phyloP scores from a whole-genome alignment of 768 basidiomycete species.

The Amanita muscaria region DNA sequence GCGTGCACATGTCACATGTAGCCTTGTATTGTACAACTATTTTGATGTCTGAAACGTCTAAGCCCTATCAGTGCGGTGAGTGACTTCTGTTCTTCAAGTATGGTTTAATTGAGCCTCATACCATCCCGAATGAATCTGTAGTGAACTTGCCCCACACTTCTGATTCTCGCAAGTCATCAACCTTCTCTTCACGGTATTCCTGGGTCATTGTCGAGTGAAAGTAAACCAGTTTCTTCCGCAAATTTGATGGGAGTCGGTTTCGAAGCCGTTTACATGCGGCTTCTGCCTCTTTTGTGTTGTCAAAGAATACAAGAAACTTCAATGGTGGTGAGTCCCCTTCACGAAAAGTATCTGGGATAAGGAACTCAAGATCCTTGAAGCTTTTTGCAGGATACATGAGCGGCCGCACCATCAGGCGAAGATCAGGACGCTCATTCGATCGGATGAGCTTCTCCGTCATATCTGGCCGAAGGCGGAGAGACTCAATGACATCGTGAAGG shows the following conservation, averaged over 20 bases:
- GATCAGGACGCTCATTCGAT: constrained; percentile 26
- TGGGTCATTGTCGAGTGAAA: constrained; percentile 22
- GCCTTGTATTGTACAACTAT: constrained; percentile 27
- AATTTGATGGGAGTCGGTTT: constrained; percentile 5
- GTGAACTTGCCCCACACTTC: constrained; percentile 19
- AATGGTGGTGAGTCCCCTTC: constrained; percentile 6
- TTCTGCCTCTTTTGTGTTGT: constrained; percentile 15
- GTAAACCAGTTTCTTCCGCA: constrained; percentile 14
- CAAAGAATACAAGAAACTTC: constrained; percentile 21
- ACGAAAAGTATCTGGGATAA: constrained; percentile 13
- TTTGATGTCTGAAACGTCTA: constrained; percentile 25
- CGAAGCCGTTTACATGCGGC: constrained; percentile 10
- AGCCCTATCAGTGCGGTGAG: constrained; percentile 18
- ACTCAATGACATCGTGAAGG: constrained; percentile 15
- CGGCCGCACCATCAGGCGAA: constrained; percentile 18
- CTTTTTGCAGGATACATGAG: constrained; percentile 16
- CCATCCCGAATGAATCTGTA: constrained; percentile 29
- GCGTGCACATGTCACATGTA: constrained; percentile 15
- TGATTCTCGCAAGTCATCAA: constrained; percentile 11
- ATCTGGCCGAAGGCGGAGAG: constrained; percentile 14
- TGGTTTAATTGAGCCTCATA: constrained; percentile 12
- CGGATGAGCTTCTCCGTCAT: constrained; percentile 11
- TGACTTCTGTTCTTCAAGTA: constrained; percentile 3
- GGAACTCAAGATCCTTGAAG: constrained; percentile 18
- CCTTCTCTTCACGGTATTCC: constrained; percentile 12